phyloP scores from a whole-genome alignment of 148 eudicot genomes.

The Amaranthus palmeri region DNA sequence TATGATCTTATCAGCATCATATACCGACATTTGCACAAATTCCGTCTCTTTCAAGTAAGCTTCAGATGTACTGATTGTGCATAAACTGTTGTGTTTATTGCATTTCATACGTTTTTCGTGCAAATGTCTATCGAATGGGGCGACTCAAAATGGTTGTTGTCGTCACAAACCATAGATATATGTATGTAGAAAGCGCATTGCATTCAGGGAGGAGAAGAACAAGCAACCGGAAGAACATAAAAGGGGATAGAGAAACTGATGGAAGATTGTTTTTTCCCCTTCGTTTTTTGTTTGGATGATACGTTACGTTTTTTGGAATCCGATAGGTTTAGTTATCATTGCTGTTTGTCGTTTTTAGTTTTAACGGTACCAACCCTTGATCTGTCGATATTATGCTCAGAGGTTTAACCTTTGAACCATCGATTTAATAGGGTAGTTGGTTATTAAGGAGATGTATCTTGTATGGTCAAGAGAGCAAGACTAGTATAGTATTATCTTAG shows the following conservation, averaged over 20 bases:
- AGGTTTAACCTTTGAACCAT: too few species aligned
- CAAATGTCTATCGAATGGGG: constrained; percentile 15
- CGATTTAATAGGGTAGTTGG: too few species aligned
- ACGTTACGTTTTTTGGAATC: constrained; percentile 9
- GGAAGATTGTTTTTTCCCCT: constrained; percentile 1
- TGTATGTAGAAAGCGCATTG: not conserved
- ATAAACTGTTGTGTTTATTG: constrained; percentile 20
- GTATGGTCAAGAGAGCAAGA: constrained; percentile 20
- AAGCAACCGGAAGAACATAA: not conserved
- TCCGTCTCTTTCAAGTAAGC: constrained; percentile 9
- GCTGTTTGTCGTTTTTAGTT: constrained; percentile 16
- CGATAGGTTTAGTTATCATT: constrained; percentile 6
- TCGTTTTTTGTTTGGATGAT: constrained; percentile 11
- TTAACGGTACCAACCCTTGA: not conserved
- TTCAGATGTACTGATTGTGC: constrained; percentile 29
- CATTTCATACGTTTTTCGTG: constrained; percentile 2
- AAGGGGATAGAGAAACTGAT: constrained; percentile 1
- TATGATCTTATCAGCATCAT: not conserved
- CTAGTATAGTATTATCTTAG: constrained; percentile 9
- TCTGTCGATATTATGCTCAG: too few species aligned
- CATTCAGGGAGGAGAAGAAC: not conserved
- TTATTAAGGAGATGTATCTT: not conserved
- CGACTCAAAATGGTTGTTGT: constrained; percentile 2
- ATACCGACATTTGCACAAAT: constrained; percentile 19
- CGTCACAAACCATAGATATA: constrained; percentile 21